Evolutionary conservation across 257 asterid species (phyloP).

Genomic region (Anisodus tanguticus): DNA sequence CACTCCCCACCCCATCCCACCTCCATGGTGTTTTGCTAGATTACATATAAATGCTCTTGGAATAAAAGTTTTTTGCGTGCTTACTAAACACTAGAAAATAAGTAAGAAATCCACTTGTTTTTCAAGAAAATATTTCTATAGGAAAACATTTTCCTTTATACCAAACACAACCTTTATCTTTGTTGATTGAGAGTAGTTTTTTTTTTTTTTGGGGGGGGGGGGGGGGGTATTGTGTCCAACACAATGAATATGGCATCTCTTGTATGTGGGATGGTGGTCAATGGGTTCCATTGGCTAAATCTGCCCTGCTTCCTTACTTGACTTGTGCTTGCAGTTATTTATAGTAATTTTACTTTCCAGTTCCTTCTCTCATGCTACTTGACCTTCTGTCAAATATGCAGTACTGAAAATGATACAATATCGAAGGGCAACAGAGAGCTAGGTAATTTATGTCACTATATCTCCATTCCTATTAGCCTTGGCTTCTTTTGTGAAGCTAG

Average conservation of each 20-base stretch:
- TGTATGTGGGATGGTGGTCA: background rate
- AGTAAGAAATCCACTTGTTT: no score
- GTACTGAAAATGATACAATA: conserved; percentile 42
- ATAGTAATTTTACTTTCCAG: background rate
- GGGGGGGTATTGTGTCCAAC: background rate
- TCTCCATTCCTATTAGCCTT: background rate
- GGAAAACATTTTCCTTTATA: no score
- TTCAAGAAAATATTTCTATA: no score
- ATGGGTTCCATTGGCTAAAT: background rate
- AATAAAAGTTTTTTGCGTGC: no score
- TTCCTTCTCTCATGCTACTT: conserved; percentile 42
- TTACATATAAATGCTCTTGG: no score
- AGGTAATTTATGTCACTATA: conserved; percentile 41
- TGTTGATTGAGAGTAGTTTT: background rate
- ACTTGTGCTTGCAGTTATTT: background rate
- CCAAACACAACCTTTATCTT: background rate
- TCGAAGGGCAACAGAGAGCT: conserved; percentile 39
- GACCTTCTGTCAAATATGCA: conserved; percentile 45
- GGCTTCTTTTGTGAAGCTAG: background rate
- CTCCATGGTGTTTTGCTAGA: no score
- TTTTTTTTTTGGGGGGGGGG: background rate
- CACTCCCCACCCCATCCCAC: no score
- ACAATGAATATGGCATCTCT: background rate
- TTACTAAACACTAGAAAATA: no score
- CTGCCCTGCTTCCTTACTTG: background rate